Base-by-base conservation (phyloP, 768 basidiomycete genomes). In the Leccinum uliginosum region DNA sequence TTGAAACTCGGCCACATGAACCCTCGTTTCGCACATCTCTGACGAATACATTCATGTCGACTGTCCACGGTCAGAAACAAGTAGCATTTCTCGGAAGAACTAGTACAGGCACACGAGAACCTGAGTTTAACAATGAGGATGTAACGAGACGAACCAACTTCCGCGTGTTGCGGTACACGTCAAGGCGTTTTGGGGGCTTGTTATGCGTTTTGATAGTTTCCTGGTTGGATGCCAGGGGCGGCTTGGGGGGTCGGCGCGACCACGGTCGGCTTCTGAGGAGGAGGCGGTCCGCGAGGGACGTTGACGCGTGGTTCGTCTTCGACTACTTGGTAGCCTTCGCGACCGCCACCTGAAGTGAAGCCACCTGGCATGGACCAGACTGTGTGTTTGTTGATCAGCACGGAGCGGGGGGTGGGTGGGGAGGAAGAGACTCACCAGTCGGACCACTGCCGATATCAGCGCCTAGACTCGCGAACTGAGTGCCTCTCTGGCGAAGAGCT, bases 311-410 rank as follows among this genome's bases (percentile, higher is more conserved):
- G 64, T 38, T 72, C 68, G 61, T 84, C 82, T 35, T 83, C 84
- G 11, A 87, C 78, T 40, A 76, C 79, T 65, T 87, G 84, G 66
- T 87, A 87, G 7, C 85, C 83, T 52, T 81, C 81, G 40, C 80
- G 75, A 23, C 64, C 59, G 35, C 70, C 62, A 34, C 70, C 62
- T 5, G 83, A 80, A 1, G 84, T 83, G 62, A 87, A 84, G 1
- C 85, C 85, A 14, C 86, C 87, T 4, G 87, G 87, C 87, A 89
- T 89, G 19, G 86, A 81, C 87, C 87, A 89, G 15, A 89, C 87
- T 89, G 56, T 27, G n/a, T 11, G 21, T 6, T 6, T 46, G 47
- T 10, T 8, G 27, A 29, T 48, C 3, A 48, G 26, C 26, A 48
- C 47, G 47, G 17, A 10, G 11, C 27, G 17, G 15, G 17, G 2